A percentile compares a stretch with the other conserved stretches of the same genome.
phyloP scores from a whole-genome alignment of 2,329 filamentous ascomycete genomes.

The Monosporascus sp. region DNA sequence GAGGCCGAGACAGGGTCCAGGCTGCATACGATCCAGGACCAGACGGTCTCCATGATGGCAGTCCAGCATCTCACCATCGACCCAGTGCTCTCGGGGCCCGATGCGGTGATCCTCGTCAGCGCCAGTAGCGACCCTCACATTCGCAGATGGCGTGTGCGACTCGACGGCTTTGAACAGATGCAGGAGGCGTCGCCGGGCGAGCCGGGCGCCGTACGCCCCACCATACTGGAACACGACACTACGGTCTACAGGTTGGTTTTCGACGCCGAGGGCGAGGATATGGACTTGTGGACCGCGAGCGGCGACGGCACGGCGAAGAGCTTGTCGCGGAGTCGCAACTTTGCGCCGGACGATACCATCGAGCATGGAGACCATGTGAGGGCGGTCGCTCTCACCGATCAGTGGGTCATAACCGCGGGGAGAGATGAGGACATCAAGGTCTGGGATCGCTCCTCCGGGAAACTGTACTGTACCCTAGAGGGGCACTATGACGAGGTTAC shows the following conservation, averaged over 20 bases:
- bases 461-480: slow-evolving; percentile 66
- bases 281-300: slow-evolving; percentile 87
- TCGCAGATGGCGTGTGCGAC: slow-evolving; percentile 65
- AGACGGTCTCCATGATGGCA: slow-evolving; percentile 64
- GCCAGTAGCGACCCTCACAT: slow-evolving; percentile 79
- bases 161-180: slow-evolving; percentile 49
- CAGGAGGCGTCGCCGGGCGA: slow-evolving; percentile 38
- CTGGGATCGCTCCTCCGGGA: slow-evolving; percentile 73
- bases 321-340: slow-evolving; percentile 62
- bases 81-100: slow-evolving; percentile 48
- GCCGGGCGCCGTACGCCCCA: slow-evolving; percentile 37
- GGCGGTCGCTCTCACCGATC: slow-evolving; percentile 68
- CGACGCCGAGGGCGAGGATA: slow-evolving; percentile 53
- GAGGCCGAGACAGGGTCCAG: slow-evolving; percentile 62
- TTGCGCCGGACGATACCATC: slow-evolving; percentile 66
- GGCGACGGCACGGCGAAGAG: slow-evolving; percentile 86
- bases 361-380: slow-evolving; percentile 86
- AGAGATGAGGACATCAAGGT: slow-evolving; percentile 87
- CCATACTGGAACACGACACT: slow-evolving; percentile 79
- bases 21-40: slow-evolving; percentile 73
- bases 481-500: slow-evolving; percentile 96
- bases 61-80: slow-evolving; percentile 78
- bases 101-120: slow-evolving; percentile 61
- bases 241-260: slow-evolving; percentile 80
- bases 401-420: slow-evolving; percentile 82